Evolutionary conservation across 208 protist species (phyloP).

Genomic region (Naegleria lovaniensis): DNA sequence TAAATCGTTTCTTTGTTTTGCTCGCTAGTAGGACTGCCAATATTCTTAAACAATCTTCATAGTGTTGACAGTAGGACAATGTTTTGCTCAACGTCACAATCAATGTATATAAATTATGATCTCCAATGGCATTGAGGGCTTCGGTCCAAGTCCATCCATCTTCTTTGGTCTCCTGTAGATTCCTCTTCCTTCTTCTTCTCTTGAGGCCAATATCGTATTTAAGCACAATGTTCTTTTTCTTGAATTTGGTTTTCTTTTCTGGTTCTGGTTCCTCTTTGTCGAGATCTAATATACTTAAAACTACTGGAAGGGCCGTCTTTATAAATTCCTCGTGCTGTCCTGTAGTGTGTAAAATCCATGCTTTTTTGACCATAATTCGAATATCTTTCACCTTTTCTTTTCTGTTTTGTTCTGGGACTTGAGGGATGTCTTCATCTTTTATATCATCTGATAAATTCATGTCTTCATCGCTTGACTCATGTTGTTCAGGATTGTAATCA

Average conservation of each 20-base stretch:
- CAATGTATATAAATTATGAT: neutral
- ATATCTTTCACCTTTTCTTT: slow-evolving; percentile 14
- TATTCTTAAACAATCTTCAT: neutral
- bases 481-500: neutral
- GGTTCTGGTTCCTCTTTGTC: neutral
- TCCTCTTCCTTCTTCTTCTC: neutral
- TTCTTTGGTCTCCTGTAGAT: neutral
- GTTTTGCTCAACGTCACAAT: neutral
- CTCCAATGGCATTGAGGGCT: neutral
- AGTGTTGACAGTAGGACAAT: neutral
- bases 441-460: neutral
- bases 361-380: neutral
- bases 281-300: neutral
- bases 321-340: slow-evolving; percentile 1
- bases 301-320: neutral
- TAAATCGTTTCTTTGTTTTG: neutral
- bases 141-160: slow-evolving; percentile 10
- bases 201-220: neutral
- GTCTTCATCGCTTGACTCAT: neutral
- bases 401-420: neutral
- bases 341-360: neutral
- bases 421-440: neutral
- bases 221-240: neutral
- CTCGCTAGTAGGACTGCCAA: neutral
- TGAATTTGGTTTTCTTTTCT: neutral